Evolutionary conservation across 75 land plant species (phyloP), one percentile per base, ranked within the genome.

Genomic region (Larix kaempferi): DNA sequence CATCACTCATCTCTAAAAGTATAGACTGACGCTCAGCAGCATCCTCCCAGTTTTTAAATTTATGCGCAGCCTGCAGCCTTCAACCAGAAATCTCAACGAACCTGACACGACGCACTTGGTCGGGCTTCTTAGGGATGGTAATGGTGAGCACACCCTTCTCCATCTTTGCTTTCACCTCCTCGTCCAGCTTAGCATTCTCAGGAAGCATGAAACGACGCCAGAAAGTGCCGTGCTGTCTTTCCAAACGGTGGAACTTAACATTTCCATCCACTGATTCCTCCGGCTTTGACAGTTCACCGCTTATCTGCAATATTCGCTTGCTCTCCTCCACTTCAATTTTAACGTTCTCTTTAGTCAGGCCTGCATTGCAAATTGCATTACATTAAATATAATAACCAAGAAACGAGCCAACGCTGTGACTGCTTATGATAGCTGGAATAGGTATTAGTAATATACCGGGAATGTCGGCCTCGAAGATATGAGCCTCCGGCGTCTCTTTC

Each of bases 141-240:
- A 86, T 55, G 2, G 74, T 78, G 7, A 87, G 77, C 58, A 84
- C 86, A 6, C 86, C 86, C 60, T 87, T 82, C 73, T 84, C 82
- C 74, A 84, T 57, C 59, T 55, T 26, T 8, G 89, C 82, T 63
- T 84, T 84, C 71, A 82, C 49, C 49, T 44, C 78, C 74, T 74
- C 56, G 13, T 84, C 86, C 55, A 72, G 19, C 81, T 81, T 84
- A 0, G 78, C 79, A 74, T 84, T 84, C 71, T 87, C 80, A 13
- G 81, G 84, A 63, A 88, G 59, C 69, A 76, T 52, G 57, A 88
- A 80, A 2, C 80, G 80, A 55, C 84, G 44, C 14, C 77, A 78
- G 76, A 87, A 87, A 73, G 65, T 81, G 37, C 86, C 80, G 56
- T 77, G 63, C 54, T 78, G 71, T 59, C 89, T 63, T 65, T 87